Evolutionary conservation across 768 basidiomycete genomes (phyloP), one percentile per base, ranked within the genome.

Genomic region (Lentinula boryana): DNA sequence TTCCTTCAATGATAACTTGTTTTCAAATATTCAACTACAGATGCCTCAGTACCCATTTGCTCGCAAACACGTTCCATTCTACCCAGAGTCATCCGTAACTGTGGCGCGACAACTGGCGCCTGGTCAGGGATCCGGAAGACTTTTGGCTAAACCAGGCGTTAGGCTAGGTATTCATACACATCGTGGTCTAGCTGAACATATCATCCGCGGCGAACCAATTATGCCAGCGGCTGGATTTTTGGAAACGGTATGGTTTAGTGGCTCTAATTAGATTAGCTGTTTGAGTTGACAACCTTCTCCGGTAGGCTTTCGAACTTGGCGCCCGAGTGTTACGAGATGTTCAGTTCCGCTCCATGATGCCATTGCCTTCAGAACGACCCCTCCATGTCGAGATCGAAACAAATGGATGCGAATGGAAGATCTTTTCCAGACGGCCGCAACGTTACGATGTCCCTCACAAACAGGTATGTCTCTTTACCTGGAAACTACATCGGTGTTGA

Each of bases 171-270:
- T 40, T 41, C 55, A 51, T 10, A 75, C 74, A 0, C 72, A 74
- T 55, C 72, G 77, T 2, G 71, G 70, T 32, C 67, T 80, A 8
- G 73, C 75, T 0, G 70, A 77, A 16, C 78, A 80, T 56, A 62
- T 80, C 35, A 76, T 80, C 36, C 70, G 69, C 15, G 72, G 70
- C 4, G 73, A 77, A 10, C 70, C 76, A 0, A 76, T 80, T 13
- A 71, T 80, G 69, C 78, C 78, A 5, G 76, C 76, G 2, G 69
- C 77, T 8, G 78, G 78, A 23, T 79, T 62, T 50, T 50, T 74
- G 2, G 67, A 69, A 60, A 73, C 74, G 73, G 74, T 73, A 61
- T n/a, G 16, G 2, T 36, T 13, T 0, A 7, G 7, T 13, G 7
- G 12, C 16, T 16, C 33, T 36, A 6, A 3, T 13, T 38, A 9